These are phyloP conservation scores for Flaveria trinervia DNA, from an alignment of 129 eudicot genomes.

Conservation along the genomic window DNA sequence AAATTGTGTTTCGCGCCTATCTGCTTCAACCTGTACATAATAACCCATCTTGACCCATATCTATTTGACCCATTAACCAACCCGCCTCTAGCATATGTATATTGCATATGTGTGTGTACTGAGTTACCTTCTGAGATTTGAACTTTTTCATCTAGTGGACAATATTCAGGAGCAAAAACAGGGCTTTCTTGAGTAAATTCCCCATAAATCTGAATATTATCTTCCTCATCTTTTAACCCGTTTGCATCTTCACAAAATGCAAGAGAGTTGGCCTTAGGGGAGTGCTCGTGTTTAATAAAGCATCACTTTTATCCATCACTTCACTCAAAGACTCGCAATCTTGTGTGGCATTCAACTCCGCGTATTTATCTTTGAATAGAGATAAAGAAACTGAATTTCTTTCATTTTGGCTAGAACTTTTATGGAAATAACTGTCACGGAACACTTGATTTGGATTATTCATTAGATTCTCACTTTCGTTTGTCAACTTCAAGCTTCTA, in stretches of 20 bases:
- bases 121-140: slow-evolving; percentile 40
- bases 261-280: neutral
- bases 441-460: slow-evolving; percentile 34
- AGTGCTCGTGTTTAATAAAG: slow-evolving; percentile 14
- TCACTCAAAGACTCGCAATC: slow-evolving; percentile 23
- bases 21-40: neutral
- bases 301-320: slow-evolving; percentile 18
- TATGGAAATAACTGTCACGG: slow-evolving; percentile 14
- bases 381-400: slow-evolving; percentile 14
- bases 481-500: slow-evolving; percentile 60
- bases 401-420: slow-evolving; percentile 22
- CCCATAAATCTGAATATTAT: slow-evolving; percentile 15
- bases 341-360: slow-evolving; percentile 21
- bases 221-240: slow-evolving; percentile 1
- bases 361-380: neutral
- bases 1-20: neutral
- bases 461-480: slow-evolving; percentile 45
- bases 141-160: slow-evolving; percentile 27
- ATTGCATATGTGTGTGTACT: neutral
- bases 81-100: neutral
- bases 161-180: slow-evolving; percentile 23
- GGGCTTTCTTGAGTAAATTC: slow-evolving; percentile 21
- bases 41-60: neutral
- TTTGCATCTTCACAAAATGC: neutral
- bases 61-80: neutral